Evolutionary conservation across 345 rosid species (phyloP).

Genomic region (Gynandropsis gynandra): DNA sequence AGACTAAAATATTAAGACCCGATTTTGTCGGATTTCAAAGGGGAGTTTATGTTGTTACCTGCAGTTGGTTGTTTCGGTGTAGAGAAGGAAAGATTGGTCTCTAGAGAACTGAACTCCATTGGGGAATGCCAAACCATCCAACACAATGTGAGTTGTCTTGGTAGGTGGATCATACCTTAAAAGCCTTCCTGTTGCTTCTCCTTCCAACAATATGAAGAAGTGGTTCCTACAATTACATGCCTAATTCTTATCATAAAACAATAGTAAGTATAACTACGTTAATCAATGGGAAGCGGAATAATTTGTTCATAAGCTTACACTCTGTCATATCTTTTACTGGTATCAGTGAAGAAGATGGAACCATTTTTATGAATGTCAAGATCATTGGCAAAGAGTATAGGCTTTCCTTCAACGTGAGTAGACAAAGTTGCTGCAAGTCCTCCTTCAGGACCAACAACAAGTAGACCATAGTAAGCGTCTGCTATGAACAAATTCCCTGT

Average conservation of each 20-base stretch:
- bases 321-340: constrained; percentile 83
- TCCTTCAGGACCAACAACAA: constrained; percentile 81
- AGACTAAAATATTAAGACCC: too few relatives aligned
- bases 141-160: constrained; percentile 58
- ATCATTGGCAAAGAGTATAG: constrained; percentile 88
- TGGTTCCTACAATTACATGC: constrained; percentile 49
- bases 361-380: constrained; percentile 82
- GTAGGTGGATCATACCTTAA: constrained; percentile 87
- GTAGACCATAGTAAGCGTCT: constrained; percentile 85
- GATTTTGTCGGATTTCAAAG: neutral
- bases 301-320: constrained; percentile 39
- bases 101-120: constrained; percentile 80
- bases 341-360: constrained; percentile 88
- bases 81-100: constrained; percentile 76
- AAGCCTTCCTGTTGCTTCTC: constrained; percentile 88
- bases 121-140: constrained; percentile 89
- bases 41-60: constrained; percentile 34
- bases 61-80: constrained; percentile 92
- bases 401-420: constrained; percentile 52
- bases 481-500: constrained; percentile 73
- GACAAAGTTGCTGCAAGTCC: constrained; percentile 74
- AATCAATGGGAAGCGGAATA: neutral
- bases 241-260: constrained; percentile 4
- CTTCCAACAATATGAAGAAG: constrained; percentile 86
- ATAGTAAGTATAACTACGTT: neutral